Percentiles rank a stretch among this genome's conserved stretches.
Conservation (phyloP, 352 stramenopile genomes). For the Phytopythium aichiense region DNA sequence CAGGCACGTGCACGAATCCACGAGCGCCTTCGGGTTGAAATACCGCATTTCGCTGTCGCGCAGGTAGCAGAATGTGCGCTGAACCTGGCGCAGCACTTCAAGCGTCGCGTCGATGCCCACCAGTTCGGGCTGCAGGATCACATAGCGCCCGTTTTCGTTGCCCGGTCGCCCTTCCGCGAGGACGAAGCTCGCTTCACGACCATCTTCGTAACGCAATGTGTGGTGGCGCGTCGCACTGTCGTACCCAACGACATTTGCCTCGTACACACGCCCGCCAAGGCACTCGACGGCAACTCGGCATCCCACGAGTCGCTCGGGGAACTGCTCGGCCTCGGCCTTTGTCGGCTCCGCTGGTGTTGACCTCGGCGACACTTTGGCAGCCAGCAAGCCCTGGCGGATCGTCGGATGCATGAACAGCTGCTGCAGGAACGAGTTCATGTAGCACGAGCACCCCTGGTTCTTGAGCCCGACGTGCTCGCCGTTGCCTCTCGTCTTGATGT, state of each 20-base stretch:
- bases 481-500: slow-evolving; percentile 74
- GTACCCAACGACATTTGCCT: slow-evolving; percentile 90
- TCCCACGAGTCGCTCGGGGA: slow-evolving; percentile 60
- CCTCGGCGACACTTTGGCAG: slow-evolving; percentile 56
- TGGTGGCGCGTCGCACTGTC: slow-evolving; percentile 75
- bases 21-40: slow-evolving; percentile 85
- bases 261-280: slow-evolving; percentile 91
- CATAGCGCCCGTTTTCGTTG: slow-evolving; percentile 95
- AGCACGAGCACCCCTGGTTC: slow-evolving; percentile 99
- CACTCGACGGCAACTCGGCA: slow-evolving; percentile 92
- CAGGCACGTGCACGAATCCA: slow-evolving; percentile 85
- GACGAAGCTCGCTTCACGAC: slow-evolving; percentile 84
- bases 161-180: slow-evolving; percentile 90
- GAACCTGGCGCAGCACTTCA: slow-evolving; percentile 86
- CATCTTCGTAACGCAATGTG: slow-evolving; percentile 85
- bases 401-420: slow-evolving; percentile 93
- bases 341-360: slow-evolving; percentile 64
- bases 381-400: slow-evolving; percentile 73
- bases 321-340: slow-evolving; percentile 88
- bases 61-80: slow-evolving; percentile 88
- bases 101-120: slow-evolving; percentile 77
- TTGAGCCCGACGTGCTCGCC: slow-evolving; percentile 92
- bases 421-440: slow-evolving; percentile 99
- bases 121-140: slow-evolving; percentile 74
- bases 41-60: slow-evolving; percentile 85